A percentile compares a stretch with the other conserved stretches of the same genome.
These are phyloP conservation scores for Litsea cubeba DNA, from an alignment of 164 flowering plant species.

Conservation along the genomic window DNA sequence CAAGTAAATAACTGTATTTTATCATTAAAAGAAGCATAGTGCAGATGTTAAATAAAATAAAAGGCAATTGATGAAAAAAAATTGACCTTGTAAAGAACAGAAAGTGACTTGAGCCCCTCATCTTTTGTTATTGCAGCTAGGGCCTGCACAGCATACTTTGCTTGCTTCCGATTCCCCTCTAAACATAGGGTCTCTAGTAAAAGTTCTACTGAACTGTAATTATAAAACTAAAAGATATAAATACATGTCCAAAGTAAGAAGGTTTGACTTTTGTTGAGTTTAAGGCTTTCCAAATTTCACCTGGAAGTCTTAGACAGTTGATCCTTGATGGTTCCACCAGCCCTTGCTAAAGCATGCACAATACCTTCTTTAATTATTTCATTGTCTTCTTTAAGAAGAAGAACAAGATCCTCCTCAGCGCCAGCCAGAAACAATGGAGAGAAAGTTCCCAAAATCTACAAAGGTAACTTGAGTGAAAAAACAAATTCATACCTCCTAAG, in stretches of 20 bases:
- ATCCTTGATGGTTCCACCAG: slow-evolving; percentile 91
- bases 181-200: slow-evolving; percentile 78
- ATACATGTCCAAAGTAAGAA: slow-evolving; percentile 1
- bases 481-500: background rate
- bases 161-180: slow-evolving; percentile 93
- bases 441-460: slow-evolving; percentile 78
- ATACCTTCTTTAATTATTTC: slow-evolving; percentile 83
- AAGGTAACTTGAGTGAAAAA: background rate
- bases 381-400: slow-evolving; percentile 84
- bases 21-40: background rate
- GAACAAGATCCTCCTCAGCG: slow-evolving; percentile 62
- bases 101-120: slow-evolving; percentile 94
- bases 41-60: background rate
- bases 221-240: slow-evolving; percentile 8
- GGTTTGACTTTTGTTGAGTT: background rate
- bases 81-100: slow-evolving; percentile 88
- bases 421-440: slow-evolving; percentile 69
- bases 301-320: slow-evolving; percentile 72
- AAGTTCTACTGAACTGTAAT: slow-evolving; percentile 84
- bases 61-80: background rate
- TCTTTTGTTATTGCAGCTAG: slow-evolving; percentile 92
- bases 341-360: slow-evolving; percentile 79
- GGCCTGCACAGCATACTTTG: slow-evolving; percentile 97
- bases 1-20: slow-evolving; percentile 6
- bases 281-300: slow-evolving; percentile 26